These are phyloP conservation scores for Daldinia sp. DNA, from an alignment of 2,329 filamentous ascomycete species.

Conservation along the genomic window DNA sequence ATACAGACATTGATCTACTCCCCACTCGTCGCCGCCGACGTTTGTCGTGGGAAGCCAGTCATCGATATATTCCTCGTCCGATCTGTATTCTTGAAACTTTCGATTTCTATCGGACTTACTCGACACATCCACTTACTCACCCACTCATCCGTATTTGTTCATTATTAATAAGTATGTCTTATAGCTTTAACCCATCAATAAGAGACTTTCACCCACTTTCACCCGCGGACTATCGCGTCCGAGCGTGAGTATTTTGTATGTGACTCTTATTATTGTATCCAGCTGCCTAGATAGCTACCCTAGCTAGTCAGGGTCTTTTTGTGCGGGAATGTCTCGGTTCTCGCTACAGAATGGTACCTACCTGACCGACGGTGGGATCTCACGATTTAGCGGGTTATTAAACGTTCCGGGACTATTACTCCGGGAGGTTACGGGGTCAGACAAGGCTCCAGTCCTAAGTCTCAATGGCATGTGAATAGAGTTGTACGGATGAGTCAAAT, in stretches of 20 bases:
- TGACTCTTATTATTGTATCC: neutral
- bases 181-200: neutral
- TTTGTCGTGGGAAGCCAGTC: neutral
- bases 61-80: constrained; percentile 1
- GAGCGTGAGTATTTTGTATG: no score
- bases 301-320: neutral
- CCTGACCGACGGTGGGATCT: neutral
- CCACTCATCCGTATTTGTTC: neutral
- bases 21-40: neutral
- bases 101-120: neutral
- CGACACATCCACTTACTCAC: neutral
- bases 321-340: neutral
- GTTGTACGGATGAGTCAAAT: neutral
- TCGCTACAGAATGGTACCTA: neutral
- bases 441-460: neutral
- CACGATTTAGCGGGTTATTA: neutral
- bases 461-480: neutral
- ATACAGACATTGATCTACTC: neutral
- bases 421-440: neutral
- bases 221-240: neutral
- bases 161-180: neutral
- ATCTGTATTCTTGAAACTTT: neutral
- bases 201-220: neutral
- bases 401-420: neutral
- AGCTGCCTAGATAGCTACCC: neutral